Evolutionary conservation across 129 eudicot genomes (phyloP).

Genomic region (Flaveria sonorensis): DNA sequence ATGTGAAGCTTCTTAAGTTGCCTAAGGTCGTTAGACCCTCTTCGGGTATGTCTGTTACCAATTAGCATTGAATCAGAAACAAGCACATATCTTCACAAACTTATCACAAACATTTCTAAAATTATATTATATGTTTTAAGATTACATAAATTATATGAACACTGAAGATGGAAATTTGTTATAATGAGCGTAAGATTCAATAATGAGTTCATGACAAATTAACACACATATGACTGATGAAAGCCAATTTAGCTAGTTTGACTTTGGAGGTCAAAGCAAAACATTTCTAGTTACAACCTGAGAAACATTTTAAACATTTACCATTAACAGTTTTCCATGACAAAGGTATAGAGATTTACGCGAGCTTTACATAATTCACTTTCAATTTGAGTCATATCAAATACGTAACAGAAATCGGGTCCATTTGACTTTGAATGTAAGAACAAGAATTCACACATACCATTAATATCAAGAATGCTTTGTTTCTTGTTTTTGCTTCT

Average conservation of each 20-base stretch:
- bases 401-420: neutral
- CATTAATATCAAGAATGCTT: slow-evolving; percentile 58
- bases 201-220: neutral
- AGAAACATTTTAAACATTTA: neutral
- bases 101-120: neutral
- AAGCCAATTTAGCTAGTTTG: neutral
- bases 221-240: neutral
- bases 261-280: slow-evolving; percentile 18
- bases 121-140: neutral
- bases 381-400: neutral
- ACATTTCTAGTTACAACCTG: neutral
- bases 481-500: slow-evolving; percentile 48
- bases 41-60: slow-evolving; percentile 61
- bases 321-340: neutral
- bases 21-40: slow-evolving; percentile 68
- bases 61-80: slow-evolving; percentile 15
- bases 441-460: slow-evolving; percentile 32
- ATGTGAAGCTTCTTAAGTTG: slow-evolving; percentile 72
- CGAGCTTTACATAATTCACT: neutral
- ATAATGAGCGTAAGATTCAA: neutral
- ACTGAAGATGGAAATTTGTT: neutral
- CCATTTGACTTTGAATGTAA: slow-evolving; percentile 16
- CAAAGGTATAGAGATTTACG: neutral
- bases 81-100: neutral
- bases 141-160: slow-evolving; percentile 5